Percentiles rank a stretch among this genome's conserved stretches.
These are phyloP conservation scores for Boletus pseudopeckii DNA, from an alignment of 768 basidiomycete species.

Conservation along the genomic window DNA sequence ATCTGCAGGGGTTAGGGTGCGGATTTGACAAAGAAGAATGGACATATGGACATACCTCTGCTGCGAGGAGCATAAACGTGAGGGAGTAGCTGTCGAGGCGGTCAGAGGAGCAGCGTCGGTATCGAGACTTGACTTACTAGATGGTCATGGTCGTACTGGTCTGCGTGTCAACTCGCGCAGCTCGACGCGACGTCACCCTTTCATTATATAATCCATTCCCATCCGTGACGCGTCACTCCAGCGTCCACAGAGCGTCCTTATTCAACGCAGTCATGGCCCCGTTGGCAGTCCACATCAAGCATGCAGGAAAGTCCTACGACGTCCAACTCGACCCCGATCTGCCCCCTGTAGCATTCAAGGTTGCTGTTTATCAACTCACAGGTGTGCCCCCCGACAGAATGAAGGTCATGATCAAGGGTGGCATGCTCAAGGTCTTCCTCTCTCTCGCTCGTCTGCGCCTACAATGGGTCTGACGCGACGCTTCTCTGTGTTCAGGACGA, in stretches of 20 bases:
- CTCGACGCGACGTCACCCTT: constrained; percentile 26
- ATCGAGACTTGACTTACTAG: constrained; percentile 31
- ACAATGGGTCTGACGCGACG: background rate
- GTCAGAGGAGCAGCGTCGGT: background rate
- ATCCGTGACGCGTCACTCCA: constrained; percentile 26
- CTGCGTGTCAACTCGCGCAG: background rate
- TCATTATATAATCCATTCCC: constrained; percentile 31
- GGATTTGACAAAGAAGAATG: background rate
- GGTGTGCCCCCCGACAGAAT: constrained; percentile 88
- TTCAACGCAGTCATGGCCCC: constrained; percentile 52
- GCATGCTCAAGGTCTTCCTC: constrained; percentile 71
- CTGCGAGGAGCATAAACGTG: constrained; percentile 76
- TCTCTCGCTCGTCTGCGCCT: background rate
- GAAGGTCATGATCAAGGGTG: constrained; percentile 97
- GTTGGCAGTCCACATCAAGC: constrained; percentile 80
- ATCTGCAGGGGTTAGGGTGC: constrained; percentile 42
- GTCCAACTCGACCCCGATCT: constrained; percentile 70
- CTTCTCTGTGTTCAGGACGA: constrained; percentile 60
- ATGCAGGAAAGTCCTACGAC: constrained; percentile 76
- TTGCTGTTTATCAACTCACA: constrained; percentile 73
- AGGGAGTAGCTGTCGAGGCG: constrained; percentile 57
- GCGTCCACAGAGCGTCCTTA: too few relatives aligned
- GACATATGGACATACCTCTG: constrained; percentile 47
- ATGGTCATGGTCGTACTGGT: constrained; percentile 40
- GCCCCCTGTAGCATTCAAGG: constrained; percentile 74